These are phyloP conservation scores for Kalmusia sp. DNA, from an alignment of 2,329 filamentous ascomycete genomes.

Conservation along the genomic window DNA sequence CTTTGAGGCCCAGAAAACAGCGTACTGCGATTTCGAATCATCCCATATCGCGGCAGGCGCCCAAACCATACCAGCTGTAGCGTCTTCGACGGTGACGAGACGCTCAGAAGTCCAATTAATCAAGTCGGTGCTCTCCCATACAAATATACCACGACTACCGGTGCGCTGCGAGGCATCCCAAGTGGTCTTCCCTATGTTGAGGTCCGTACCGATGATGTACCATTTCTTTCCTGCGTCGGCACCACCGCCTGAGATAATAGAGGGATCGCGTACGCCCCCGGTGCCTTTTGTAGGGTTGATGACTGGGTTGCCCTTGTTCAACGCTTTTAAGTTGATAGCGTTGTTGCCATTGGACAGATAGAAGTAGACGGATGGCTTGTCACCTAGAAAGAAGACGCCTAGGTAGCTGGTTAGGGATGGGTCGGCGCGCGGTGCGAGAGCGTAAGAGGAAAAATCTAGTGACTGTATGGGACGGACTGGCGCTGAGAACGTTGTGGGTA, in stretches of 20 bases:
- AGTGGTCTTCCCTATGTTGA: constrained; percentile 60
- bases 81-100: constrained; percentile 59
- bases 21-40: constrained; percentile 52
- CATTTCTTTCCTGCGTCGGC: constrained; percentile 58
- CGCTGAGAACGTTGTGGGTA: constrained; percentile 20
- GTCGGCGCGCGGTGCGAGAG: constrained; percentile 30
- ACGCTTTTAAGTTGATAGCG: constrained; percentile 55
- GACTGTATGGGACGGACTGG: constrained; percentile 18
- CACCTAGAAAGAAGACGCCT: constrained; percentile 62
- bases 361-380: constrained; percentile 61
- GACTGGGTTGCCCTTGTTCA: constrained; percentile 59
- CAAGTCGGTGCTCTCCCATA: constrained; percentile 63
- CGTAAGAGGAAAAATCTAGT: constrained; percentile 28
- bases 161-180: constrained; percentile 62
- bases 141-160: constrained; percentile 60
- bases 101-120: constrained; percentile 58
- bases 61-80: constrained; percentile 66
- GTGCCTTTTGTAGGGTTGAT: constrained; percentile 60
- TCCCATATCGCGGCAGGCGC: constrained; percentile 65
- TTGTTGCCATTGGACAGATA: constrained; percentile 63
- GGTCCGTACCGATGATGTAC: constrained; percentile 63
- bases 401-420: constrained; percentile 59
- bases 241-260: constrained; percentile 57
- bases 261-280: constrained; percentile 60
- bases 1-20: constrained; percentile 58